A percentile compares a stretch with the other conserved stretches of the same genome.
phyloP scores from a whole-genome alignment of 192 early-diverging fungal species.

The Linnemannia schmuckeri region DNA sequence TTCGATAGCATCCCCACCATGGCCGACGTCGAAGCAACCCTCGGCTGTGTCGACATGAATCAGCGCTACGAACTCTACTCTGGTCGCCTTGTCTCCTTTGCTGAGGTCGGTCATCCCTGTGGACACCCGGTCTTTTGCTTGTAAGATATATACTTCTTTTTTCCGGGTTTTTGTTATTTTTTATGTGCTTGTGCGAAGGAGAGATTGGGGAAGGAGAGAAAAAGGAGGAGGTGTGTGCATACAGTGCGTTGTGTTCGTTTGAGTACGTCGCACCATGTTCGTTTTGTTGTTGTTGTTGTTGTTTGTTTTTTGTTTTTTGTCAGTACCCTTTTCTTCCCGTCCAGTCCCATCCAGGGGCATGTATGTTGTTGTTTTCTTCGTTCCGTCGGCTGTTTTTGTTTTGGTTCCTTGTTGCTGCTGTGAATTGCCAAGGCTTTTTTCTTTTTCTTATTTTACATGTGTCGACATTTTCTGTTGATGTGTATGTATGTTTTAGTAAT shows the following conservation, averaged over 20 bases:
- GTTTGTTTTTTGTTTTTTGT: not conserved
- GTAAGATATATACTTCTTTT: conserved; percentile 6
- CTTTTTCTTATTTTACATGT: not conserved
- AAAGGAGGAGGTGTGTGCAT: not conserved
- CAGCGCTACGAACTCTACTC: conserved; percentile 56
- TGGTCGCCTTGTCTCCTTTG: conserved; percentile 56
- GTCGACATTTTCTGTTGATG: not conserved
- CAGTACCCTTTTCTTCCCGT: not conserved
- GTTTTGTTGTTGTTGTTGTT: not conserved
- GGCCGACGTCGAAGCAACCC: conserved; percentile 55
- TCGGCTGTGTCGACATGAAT: conserved; percentile 57
- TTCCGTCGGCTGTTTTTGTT: not conserved
- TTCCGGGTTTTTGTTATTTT: not conserved
- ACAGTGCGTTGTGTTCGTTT: not conserved
- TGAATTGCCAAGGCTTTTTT: conserved; percentile 7
- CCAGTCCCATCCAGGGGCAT: not conserved
- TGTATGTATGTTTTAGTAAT: not conserved
- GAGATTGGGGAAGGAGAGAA: not conserved
- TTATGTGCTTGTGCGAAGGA: not conserved
- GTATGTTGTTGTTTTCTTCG: not conserved
- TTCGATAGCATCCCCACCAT: conserved; percentile 58
- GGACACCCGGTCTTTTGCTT: conserved; percentile 60
- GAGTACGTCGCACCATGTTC: not conserved
- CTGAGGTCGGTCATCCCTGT: conserved; percentile 58
- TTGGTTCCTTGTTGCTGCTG: not conserved